Evolutionary conservation across 139 green algal species (phyloP).

Genomic region (Spirogloea muscicola): DNA sequence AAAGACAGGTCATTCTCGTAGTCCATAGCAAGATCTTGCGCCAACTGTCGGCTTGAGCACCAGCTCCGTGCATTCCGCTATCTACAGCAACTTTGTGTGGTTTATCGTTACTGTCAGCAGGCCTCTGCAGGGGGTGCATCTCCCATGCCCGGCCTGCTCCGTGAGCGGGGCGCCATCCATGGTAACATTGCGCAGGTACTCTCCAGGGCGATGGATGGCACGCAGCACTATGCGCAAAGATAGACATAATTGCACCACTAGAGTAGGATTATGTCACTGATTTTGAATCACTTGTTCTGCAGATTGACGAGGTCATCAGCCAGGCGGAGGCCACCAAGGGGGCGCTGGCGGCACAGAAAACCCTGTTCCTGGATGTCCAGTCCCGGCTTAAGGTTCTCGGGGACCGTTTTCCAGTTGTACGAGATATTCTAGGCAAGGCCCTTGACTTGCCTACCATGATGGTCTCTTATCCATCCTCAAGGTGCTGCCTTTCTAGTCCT

Average conservation of each 20-base stretch:
- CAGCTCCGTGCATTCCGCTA: neutral
- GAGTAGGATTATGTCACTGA: neutral
- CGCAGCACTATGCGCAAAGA: neutral
- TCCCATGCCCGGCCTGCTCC: neutral
- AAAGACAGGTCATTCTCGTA: neutral
- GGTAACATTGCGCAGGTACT: conserved; percentile 8
- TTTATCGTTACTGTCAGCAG: neutral
- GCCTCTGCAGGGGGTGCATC: conserved; percentile 10
- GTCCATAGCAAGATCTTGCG: neutral
- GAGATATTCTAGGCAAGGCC: conserved; percentile 4
- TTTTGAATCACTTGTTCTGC: neutral
- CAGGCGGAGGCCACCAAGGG: conserved; percentile 9
- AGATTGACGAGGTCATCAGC: conserved; percentile 20
- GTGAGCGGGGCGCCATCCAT: conserved; percentile 7
- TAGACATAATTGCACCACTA: neutral
- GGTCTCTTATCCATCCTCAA: no score
- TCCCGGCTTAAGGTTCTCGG: neutral
- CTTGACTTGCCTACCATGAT: no score
- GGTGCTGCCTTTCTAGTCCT: no score
- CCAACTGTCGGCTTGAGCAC: neutral
- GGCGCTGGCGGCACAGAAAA: neutral
- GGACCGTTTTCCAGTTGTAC: conserved; percentile 6
- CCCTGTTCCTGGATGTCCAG: neutral
- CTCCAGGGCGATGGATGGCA: neutral
- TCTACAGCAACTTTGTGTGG: neutral